Conservation (phyloP, 352 stramenopile species). For the Elongisporangium senticosum region DNA sequence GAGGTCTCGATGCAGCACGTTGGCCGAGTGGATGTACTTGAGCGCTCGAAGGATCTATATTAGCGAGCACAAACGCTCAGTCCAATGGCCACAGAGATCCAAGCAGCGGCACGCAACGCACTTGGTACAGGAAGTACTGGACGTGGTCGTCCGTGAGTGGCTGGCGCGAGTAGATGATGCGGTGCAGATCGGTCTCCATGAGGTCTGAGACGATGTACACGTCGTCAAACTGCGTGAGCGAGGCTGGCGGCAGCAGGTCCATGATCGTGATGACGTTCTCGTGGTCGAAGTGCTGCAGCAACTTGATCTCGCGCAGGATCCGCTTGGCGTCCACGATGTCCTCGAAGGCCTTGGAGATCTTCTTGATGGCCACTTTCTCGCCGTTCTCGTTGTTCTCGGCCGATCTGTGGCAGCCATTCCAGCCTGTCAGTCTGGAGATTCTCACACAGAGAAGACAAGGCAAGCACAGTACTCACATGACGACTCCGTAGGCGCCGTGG, state of each 20-base stretch:
- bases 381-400: slow-evolving; percentile 74
- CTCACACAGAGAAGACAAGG: neutral
- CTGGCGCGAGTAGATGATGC: slow-evolving; percentile 97
- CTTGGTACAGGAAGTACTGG: slow-evolving; percentile 92
- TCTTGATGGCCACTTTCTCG: slow-evolving; percentile 87
- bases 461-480: slow-evolving; percentile 69
- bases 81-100: neutral
- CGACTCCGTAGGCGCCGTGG: slow-evolving; percentile 92
- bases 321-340: slow-evolving; percentile 99
- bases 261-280: slow-evolving; percentile 96
- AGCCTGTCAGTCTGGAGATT: neutral
- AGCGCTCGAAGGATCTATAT: slow-evolving; percentile 93
- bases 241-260: slow-evolving; percentile 92
- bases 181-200: slow-evolving; percentile 98
- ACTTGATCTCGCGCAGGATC: slow-evolving; percentile 97
- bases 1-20: slow-evolving; percentile 95
- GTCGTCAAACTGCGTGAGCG: slow-evolving; percentile 93
- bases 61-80: neutral
- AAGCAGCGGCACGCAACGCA: slow-evolving; percentile 6
- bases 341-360: slow-evolving; percentile 90
- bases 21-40: slow-evolving; percentile 92
- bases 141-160: slow-evolving; percentile 90
- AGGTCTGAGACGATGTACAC: slow-evolving; percentile 98
- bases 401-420: slow-evolving; percentile 32
- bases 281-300: slow-evolving; percentile 92